Conservation (phyloP, 2,329 filamentous ascomycete species). For the Blumeria hordei region DNA sequence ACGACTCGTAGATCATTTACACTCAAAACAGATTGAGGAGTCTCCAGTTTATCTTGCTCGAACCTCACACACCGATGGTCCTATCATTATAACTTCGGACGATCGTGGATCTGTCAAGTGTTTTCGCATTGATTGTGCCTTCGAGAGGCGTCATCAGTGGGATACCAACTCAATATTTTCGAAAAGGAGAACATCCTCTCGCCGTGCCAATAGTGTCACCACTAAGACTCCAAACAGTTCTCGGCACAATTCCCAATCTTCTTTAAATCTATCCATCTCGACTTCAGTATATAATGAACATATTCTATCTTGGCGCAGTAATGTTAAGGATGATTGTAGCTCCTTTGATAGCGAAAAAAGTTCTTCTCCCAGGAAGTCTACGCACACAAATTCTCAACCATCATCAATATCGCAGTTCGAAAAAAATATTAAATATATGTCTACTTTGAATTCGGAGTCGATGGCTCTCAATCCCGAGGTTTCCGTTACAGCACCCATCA, state of each 20-base stretch:
- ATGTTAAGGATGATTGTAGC: constrained; percentile 22
- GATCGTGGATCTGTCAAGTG: constrained; percentile 77
- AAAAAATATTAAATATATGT: background rate
- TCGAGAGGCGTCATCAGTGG: constrained; percentile 53
- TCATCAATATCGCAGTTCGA: constrained; percentile 2
- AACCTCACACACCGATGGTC: constrained; percentile 52
- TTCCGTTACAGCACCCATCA: background rate
- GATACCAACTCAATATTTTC: constrained; percentile 59
- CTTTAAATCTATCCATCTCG: constrained; percentile 9
- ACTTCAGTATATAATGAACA: constrained; percentile 30
- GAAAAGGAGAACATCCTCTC: constrained; percentile 13
- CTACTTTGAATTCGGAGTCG: constrained; percentile 2
- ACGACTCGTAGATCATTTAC: constrained; percentile 9
- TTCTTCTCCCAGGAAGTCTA: constrained; percentile 22
- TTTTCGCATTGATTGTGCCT: constrained; percentile 71
- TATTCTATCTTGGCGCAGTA: constrained; percentile 73
- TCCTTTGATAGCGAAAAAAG: constrained; percentile 21
- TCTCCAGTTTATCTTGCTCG: constrained; percentile 57
- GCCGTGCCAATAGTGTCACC: constrained; percentile 14
- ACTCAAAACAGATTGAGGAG: constrained; percentile 29
- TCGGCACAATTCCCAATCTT: constrained; percentile 17
- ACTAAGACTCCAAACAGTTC: constrained; percentile 24
- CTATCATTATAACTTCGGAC: constrained; percentile 83
- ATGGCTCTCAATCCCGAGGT: background rate
- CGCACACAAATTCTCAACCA: constrained; percentile 10